These are phyloP conservation scores for Claviceps quebecensis DNA, from an alignment of 2,329 filamentous ascomycete species.

Conservation along the genomic window DNA sequence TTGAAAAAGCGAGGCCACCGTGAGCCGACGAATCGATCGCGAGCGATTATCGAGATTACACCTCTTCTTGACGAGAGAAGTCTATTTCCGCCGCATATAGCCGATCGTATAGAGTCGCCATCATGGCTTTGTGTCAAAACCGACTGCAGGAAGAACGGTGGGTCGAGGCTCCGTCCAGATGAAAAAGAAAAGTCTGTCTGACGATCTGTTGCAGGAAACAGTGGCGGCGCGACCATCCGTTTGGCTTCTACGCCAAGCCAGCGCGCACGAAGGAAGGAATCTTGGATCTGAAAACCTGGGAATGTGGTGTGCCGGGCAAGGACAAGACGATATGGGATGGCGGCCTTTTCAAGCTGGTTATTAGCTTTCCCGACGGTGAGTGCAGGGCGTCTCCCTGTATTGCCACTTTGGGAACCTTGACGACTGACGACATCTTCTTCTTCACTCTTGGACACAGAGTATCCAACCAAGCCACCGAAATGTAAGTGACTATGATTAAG, in stretches of 20 bases:
- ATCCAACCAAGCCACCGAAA: constrained; percentile 96
- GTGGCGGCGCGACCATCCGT: constrained; percentile 93
- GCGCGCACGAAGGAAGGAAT: constrained; percentile 64
- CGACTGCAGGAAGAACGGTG: constrained; percentile 80
- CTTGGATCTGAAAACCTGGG: constrained; percentile 89
- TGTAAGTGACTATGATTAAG: constrained; percentile 45
- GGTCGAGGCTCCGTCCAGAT: constrained; percentile 14
- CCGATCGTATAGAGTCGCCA: constrained; percentile 8
- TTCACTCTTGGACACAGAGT: constrained; percentile 44
- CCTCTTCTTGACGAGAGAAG: not conserved
- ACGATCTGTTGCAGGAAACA: constrained; percentile 54
- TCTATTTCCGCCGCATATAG: not conserved
- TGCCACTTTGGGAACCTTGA: not conserved
- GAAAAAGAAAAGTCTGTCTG: constrained; percentile 4
- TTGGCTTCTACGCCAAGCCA: constrained; percentile 91
- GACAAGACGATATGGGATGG: constrained; percentile 96
- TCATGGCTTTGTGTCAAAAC: constrained; percentile 80
- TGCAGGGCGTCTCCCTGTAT: constrained; percentile 9
- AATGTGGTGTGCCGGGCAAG: constrained; percentile 91
- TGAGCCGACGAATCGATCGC: not conserved
- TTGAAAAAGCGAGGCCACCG: not conserved
- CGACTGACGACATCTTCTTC: not conserved
- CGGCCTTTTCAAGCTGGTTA: constrained; percentile 88
- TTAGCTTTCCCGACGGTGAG: constrained; percentile 85
- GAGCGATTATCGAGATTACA: not conserved